phyloP scores from a whole-genome alignment of 257 asterid genomes.

The Scutellaria galericulata region DNA sequence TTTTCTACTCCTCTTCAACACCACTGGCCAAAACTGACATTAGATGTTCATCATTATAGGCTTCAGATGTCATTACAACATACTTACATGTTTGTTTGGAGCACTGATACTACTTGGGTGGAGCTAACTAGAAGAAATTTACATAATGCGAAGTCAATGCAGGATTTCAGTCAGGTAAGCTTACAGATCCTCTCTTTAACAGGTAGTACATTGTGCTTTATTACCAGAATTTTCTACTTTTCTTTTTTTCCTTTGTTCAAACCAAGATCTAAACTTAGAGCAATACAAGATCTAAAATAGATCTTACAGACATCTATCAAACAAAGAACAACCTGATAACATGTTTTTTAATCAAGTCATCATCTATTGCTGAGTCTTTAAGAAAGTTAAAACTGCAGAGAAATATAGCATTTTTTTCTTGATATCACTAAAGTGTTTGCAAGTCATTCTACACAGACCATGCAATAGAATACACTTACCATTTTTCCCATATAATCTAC shows the following conservation, averaged over 20 bases:
- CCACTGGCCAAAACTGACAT: neutral
- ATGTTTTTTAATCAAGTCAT: neutral
- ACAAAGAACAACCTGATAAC: neutral
- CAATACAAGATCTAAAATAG: neutral
- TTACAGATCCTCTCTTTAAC: neutral
- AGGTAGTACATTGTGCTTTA: neutral
- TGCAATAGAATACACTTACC: slow-evolving; percentile 45
- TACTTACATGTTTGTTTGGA: neutral
- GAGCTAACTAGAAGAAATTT: slow-evolving; percentile 1
- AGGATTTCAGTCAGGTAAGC: neutral
- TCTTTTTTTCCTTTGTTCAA: neutral
- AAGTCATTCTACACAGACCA: neutral
- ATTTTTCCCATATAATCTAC: slow-evolving; percentile 77
- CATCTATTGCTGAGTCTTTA: neutral
- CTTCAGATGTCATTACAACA: neutral
- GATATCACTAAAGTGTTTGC: neutral
- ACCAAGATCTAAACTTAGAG: neutral
- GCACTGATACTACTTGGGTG: neutral
- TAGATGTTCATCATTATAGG: slow-evolving; percentile 22
- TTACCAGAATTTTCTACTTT: neutral
- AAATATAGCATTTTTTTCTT: neutral
- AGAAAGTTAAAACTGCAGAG: neutral
- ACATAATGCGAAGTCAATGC: neutral
- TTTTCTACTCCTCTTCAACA: neutral
- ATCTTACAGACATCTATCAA: neutral